Base-by-base conservation (phyloP, 1,139 yeast genomes). In the Hyphopichia khmerensis region DNA sequence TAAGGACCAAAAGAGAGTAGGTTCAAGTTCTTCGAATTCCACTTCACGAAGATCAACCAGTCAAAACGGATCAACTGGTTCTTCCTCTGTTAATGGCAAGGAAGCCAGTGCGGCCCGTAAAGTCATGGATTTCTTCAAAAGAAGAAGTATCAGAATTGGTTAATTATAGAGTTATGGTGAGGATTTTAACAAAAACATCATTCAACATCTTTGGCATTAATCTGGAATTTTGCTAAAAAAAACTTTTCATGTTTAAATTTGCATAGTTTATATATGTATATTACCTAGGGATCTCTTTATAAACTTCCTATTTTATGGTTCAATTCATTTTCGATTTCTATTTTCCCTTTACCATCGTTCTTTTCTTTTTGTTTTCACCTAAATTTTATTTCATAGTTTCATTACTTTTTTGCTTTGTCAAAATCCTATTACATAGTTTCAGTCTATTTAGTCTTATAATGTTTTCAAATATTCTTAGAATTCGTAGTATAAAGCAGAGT, bases 101-200 rank as follows among this genome's bases (percentile, higher is more conserved):
- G 85, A 80, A 51, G 81, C 82, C 29, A 82, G 90, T 42, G 85
- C 91, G 2, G 88, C 91, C 13, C 79, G 82, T 55, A 83, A 82
- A 54, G 91, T 86, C 21, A 81, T 86, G 80, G 91, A 86, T 60
- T 86, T 86, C 59, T 85, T 86, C 67, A 85, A 84, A 60, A 77
- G 93, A 62, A 79, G 89, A 65, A 85, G 91, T 60, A 79, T 79
- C 13, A 56, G 72, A 47, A 64, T 69, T 11, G 30, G 30, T 27
- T 27, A 27, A 27, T 27, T 7, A 6, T 11, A 23, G 7, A n/a
- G n/a, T n/a, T n/a, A n/a, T n/a, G n/a, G n/a, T n/a, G n/a, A n/a
- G n/a, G n/a, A n/a, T 21, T 21, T 13, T 27, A 13, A 21, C 5
- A 21, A 8, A 21, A 21, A 21, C 24, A 6, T 21, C 24, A 21